Evolutionary conservation across 345 rosid genomes (phyloP), one percentile per base, ranked within the genome.

Genomic region (Mallotus nudiflorus): DNA sequence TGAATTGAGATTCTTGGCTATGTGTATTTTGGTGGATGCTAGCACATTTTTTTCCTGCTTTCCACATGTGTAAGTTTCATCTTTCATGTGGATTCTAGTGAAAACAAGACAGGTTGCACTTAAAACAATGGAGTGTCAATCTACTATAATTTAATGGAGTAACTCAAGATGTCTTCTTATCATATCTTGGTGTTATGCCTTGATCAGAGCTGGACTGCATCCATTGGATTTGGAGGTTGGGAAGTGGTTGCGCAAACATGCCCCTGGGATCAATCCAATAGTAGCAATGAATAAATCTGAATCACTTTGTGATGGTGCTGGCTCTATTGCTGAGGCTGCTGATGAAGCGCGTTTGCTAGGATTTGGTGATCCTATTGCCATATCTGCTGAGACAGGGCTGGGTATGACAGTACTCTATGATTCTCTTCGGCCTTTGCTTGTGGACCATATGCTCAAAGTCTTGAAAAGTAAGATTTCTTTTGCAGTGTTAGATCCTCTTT

Each of bases 311-410:
- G 84, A 82, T 76, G 86, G 81, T 31, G 73, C 75, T 55, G 78
- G 82, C 46, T 82, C 91, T 73, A 87, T 95, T 74, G 49, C 78
- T 75, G 88, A 85, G 63, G 89, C 85, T 69, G 82, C 88, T 70
- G 82, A 84, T 22, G 97, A 95, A 64, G 87, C 88, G 39, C 82
- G 74, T 50, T 74, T 54, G 50, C 79, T 95, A 37, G 97, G 99
- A 55, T 95, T 92, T 80, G 94, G 99, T 12, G 94, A 92, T 39
- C 94, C 97, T 37, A 89, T 89, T 66, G 92, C 97, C 58, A 85
- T 95, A 67, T 92, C 97, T 61, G 97, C 99, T 0, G 99, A 95
- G 83, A 95, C 99, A 15, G 99, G 99, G 53, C 83, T 92, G 22
- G 97, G 99, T 62, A 90, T 92, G 97, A 84, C 83, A 4, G 79